phyloP scores from a whole-genome alignment of 306 rosid species.

The Vigna unguiculata region DNA sequence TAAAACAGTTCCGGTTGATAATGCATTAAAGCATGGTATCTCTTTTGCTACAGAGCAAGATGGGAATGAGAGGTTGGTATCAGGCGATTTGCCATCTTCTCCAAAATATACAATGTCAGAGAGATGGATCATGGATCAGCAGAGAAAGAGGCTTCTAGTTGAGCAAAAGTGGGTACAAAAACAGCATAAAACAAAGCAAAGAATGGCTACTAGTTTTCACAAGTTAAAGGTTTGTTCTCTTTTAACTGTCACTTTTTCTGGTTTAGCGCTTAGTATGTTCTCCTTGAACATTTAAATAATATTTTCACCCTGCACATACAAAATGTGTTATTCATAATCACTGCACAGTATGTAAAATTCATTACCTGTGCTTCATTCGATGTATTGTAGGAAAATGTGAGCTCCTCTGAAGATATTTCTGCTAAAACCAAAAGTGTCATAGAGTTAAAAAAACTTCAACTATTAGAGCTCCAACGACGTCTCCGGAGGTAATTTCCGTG shows the following conservation, averaged over 20 bases:
- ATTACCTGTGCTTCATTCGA: constrained; percentile 34
- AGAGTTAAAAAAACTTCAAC: constrained; percentile 96
- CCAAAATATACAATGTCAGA: constrained; percentile 89
- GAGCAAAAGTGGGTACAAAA: constrained; percentile 75
- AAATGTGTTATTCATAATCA: constrained; percentile 26
- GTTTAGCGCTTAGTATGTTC: constrained; percentile 28
- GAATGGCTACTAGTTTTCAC: constrained; percentile 68
- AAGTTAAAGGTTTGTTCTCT: constrained; percentile 77
- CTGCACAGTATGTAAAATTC: constrained; percentile 14
- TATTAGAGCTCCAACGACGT: constrained; percentile 92
- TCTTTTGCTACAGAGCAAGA: constrained; percentile 60
- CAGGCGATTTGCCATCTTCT: constrained; percentile 60
- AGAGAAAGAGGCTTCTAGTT: constrained; percentile 69
- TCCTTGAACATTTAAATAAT: constrained; percentile 21
- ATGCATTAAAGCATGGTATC: constrained; percentile 43
- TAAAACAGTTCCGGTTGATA: constrained; percentile 44
- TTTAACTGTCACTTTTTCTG: constrained; percentile 23
- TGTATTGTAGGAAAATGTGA: constrained; percentile 79
- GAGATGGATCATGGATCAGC: constrained; percentile 86
- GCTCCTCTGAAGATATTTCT: constrained; percentile 95
- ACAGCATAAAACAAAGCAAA: constrained; percentile 80
- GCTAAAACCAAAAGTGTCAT: constrained; percentile 97
- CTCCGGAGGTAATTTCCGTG: constrained; percentile 73
- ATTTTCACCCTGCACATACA: constrained; percentile 6
- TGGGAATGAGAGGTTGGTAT: constrained; percentile 56